Base-by-base conservation (phyloP, 2,329 filamentous ascomycete genomes). In the Hypoxylon sp. region DNA sequence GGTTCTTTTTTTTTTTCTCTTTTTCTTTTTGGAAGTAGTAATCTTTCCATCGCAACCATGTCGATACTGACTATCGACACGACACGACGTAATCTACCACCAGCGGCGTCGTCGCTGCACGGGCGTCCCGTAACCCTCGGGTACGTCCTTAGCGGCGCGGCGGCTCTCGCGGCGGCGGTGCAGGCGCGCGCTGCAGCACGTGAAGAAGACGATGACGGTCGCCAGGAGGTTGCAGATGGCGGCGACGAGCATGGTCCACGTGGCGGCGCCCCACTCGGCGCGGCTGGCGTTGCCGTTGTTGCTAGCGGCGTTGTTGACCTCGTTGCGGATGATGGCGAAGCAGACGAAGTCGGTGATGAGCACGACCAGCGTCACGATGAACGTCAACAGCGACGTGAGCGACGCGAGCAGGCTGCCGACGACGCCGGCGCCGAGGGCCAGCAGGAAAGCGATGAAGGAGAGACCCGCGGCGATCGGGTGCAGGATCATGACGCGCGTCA, bases 211-310 rank as follows among this genome's bases (percentile, higher is more conserved):
- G 51, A 89, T 68, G 55, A 87, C 64, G 19, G 83, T 82, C 7
- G 82, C 87, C 24, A 89, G 60, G 54, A 89, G 80, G 19, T 83
- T 78, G 68, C 81, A 80, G 62, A 88, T 77, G 65, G 85, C 85
- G 1, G 84, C 82, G 6, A 78, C 87, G 13, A 90, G 78, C 1
- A 85, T 75, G 8, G 85, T 84, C 87, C 87, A 91, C 43, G 88
- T 82, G 15, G 80, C 87, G 2, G 79, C 71, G 30, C 82, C 81
- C 76, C 82, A 91, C 43, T 74, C 71, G 20, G 87, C 87, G 17
- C 20, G 19, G 34, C 41, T 58, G 47, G 54, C 72, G 50, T 67
- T 58, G 47, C 56, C 72, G 50, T 67, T 59, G 2, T 62, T 58
- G n/a, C 67, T 59, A 1, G 62, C 57, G 15, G 65, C 68, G 5